Conservation (phyloP, 192 early-diverging fungal species). For the Mycoemilia scoparia region DNA sequence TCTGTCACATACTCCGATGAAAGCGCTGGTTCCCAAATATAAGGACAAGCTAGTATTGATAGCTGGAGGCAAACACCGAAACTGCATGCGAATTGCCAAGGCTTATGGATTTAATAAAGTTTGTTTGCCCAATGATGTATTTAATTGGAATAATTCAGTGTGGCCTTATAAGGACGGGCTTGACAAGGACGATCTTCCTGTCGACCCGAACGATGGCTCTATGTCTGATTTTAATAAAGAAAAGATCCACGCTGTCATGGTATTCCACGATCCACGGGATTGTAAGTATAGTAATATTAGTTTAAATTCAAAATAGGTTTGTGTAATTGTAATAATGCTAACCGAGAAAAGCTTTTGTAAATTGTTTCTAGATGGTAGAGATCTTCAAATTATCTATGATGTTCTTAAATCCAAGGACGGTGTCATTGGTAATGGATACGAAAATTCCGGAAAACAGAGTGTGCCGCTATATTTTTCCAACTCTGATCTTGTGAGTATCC, state of each 20-base stretch:
- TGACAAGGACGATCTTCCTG: constrained; percentile 1
- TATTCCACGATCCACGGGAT: constrained; percentile 86
- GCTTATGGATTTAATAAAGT: constrained; percentile 51
- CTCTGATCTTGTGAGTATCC: constrained; percentile 42
- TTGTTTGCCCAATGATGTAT: constrained; percentile 46
- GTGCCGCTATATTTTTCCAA: constrained; percentile 70
- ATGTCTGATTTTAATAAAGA: constrained; percentile 36
- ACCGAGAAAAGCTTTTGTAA: too few relatives aligned
- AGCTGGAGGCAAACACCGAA: constrained; percentile 44
- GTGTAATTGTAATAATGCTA: too few relatives aligned
- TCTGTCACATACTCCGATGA: constrained; percentile 83
- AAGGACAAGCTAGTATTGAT: constrained; percentile 45
- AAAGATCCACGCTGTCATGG: constrained; percentile 53
- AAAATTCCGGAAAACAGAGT: constrained; percentile 26
- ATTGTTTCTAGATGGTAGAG: constrained; percentile 72
- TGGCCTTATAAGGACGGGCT: constrained; percentile 43
- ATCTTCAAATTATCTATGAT: constrained; percentile 64
- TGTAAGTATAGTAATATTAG: too few relatives aligned
- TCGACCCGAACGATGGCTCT: constrained; percentile 9
- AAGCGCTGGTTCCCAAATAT: constrained; percentile 38
- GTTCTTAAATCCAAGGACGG: constrained; percentile 42
- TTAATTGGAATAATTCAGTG: constrained; percentile 37
- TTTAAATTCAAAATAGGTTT: too few relatives aligned
- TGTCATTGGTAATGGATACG: constrained; percentile 32
- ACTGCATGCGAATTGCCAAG: constrained; percentile 42